Evolutionary conservation across 805 yeast genomes (phyloP).

Genomic region (Candida vaughaniae): DNA sequence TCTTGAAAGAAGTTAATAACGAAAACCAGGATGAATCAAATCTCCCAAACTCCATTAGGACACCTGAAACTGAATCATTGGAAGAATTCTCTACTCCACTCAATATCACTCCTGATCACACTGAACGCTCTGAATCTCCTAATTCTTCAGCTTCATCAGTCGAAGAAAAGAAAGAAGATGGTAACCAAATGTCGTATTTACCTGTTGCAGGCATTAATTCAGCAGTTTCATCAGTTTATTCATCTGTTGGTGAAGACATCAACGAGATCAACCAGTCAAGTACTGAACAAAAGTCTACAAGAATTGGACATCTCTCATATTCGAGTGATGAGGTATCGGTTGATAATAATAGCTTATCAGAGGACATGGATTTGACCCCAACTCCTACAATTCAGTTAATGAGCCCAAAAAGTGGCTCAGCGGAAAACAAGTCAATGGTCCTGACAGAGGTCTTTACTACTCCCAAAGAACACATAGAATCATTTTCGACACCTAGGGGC

Average conservation of each 20-base stretch:
- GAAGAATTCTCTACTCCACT: conserved; percentile 9
- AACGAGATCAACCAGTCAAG: too few relatives aligned
- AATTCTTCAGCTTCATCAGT: conserved; percentile 1
- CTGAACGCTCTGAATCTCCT: conserved; percentile 2
- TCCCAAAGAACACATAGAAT: background rate
- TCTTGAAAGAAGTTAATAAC: conserved; percentile 5
- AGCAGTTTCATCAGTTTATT: conserved; percentile 4
- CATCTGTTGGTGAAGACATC: conserved; percentile 2
- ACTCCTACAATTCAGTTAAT: conserved; percentile 1
- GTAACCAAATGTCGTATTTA: too few relatives aligned
- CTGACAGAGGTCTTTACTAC: background rate
- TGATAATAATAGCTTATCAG: too few relatives aligned
- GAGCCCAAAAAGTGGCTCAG: conserved; percentile 1
- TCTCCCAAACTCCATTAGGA: conserved; percentile 1
- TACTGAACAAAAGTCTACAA: too few relatives aligned
- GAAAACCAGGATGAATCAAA: conserved; percentile 2
- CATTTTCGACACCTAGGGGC: background rate
- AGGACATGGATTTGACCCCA: too few relatives aligned
- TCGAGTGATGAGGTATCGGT: too few relatives aligned
- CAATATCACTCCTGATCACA: background rate
- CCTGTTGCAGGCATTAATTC: background rate
- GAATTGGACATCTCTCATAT: too few relatives aligned
- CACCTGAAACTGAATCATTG: conserved; percentile 4
- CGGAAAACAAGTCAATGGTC: background rate
- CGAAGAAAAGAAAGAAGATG: background rate